Percentiles rank a stretch among this genome's conserved stretches.
These are phyloP conservation scores for Diplotaxis tenuifolia DNA, from an alignment of 345 rosid genomes.

Conservation along the genomic window DNA sequence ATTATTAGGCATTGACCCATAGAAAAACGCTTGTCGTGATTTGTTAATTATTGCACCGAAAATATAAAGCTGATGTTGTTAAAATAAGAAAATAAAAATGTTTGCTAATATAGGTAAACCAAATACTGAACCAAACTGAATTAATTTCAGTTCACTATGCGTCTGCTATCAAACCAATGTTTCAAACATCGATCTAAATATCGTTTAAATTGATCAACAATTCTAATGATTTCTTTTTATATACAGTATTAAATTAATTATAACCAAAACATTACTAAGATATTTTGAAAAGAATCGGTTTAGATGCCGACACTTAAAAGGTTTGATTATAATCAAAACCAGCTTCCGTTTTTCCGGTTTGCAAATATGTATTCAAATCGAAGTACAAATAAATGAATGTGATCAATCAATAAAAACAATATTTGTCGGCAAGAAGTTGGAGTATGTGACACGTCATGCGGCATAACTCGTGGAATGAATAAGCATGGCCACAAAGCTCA, in stretches of 20 bases:
- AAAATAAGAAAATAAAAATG: not conserved
- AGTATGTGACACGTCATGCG: slow-evolving; percentile 30
- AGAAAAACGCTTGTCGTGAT: not conserved
- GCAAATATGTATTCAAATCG: not conserved
- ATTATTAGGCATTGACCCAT: slow-evolving; percentile 6
- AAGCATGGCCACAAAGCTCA: slow-evolving; percentile 32
- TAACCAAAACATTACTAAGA: no score
- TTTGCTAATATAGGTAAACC: not conserved
- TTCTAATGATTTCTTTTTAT: no score
- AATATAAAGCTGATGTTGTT: not conserved
- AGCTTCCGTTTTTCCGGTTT: no score
- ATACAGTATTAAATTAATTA: no score
- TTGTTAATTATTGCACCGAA: not conserved
- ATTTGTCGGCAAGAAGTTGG: slow-evolving; percentile 33
- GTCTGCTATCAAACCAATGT: no score
- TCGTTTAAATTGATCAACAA: no score
- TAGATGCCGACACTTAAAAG: no score
- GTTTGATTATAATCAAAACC: not conserved
- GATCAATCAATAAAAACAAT: slow-evolving; percentile 3
- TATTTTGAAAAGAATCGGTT: no score
- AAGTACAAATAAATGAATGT: not conserved
- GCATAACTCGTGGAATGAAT: slow-evolving; percentile 34
- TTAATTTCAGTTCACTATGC: not conserved
- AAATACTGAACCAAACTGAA: not conserved
- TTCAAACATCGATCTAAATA: no score